Conservation (phyloP, 306 rosid genomes). For the Cicer chorassanicum region DNA sequence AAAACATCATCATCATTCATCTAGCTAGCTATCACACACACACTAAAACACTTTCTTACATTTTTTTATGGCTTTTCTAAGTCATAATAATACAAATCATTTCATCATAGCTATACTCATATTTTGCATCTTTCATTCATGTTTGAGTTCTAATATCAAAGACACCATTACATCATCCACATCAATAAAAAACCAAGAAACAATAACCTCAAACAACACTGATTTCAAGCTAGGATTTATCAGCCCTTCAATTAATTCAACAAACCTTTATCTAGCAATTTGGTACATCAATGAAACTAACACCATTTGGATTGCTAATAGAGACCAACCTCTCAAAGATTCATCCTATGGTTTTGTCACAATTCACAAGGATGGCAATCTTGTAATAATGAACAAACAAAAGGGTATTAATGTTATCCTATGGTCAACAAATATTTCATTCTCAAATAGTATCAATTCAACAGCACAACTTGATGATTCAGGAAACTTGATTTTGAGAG, state of each 20-base stretch:
- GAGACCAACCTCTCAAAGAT: conserved; percentile 43
- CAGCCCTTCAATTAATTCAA: conserved; percentile 37
- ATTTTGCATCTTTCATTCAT: conserved; percentile 13
- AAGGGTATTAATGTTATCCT: not conserved
- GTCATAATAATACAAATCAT: not conserved
- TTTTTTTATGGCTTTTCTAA: conserved; percentile 42
- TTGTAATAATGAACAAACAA: conserved; percentile 39
- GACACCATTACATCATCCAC: conserved; percentile 32
- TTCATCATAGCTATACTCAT: conserved; percentile 5
- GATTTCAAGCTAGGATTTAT: conserved; percentile 45
- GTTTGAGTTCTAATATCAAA: conserved; percentile 5
- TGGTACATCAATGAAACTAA: conserved; percentile 33
- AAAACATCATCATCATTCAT: not conserved
- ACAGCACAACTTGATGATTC: conserved; percentile 35
- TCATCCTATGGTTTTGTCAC: conserved; percentile 40
- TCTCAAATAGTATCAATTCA: not conserved
- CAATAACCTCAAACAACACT: conserved; percentile 45
- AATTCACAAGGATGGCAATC: conserved; percentile 46
- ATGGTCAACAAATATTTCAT: conserved; percentile 54
- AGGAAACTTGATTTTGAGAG: conserved; percentile 42
- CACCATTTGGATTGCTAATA: conserved; percentile 49
- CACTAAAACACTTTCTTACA: no score
- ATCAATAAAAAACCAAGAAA: conserved; percentile 39
- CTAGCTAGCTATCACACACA: no score
- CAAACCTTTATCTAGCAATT: conserved; percentile 45